phyloP scores from a whole-genome alignment of 352 stramenopile species.

The Plasmopara viticola region DNA sequence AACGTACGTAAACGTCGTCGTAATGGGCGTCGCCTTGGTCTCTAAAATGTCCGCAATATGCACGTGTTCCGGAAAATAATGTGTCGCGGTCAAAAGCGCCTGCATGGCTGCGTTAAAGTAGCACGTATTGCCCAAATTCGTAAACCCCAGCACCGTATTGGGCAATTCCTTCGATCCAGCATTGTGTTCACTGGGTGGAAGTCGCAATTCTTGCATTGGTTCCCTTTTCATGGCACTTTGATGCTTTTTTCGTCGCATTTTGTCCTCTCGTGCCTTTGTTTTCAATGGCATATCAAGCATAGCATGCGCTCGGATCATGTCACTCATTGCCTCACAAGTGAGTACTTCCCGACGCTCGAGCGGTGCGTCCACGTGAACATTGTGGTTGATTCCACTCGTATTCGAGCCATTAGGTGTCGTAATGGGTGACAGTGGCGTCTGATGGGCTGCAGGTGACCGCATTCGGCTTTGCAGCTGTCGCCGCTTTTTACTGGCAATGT shows the following conservation, averaged over 20 bases:
- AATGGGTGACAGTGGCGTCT: constrained; percentile 17
- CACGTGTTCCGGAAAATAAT: constrained; percentile 54
- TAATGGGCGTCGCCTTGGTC: constrained; percentile 83
- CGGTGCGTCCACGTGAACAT: constrained; percentile 10
- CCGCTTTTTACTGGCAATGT: constrained; percentile 45
- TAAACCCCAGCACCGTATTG: constrained; percentile 54
- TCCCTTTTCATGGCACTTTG: constrained; percentile 17
- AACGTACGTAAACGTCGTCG: constrained; percentile 62
- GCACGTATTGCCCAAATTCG: constrained; percentile 92
- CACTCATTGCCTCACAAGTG: constrained; percentile 7
- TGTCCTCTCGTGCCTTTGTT: constrained; percentile 28
- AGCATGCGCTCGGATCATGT: neutral
- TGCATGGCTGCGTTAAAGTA: constrained; percentile 90
- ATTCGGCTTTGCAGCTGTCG: constrained; percentile 27
- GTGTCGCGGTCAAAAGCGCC: constrained; percentile 86
- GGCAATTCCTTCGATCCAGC: constrained; percentile 9
- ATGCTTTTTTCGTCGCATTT: constrained; percentile 17
- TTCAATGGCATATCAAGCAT: constrained; percentile 28
- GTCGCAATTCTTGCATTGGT: constrained; percentile 11
- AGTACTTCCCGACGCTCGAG: constrained; percentile 6
- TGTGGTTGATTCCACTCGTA: constrained; percentile 9
- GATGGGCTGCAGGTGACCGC: neutral
- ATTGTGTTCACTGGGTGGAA: constrained; percentile 1
- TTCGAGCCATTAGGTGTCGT: constrained; percentile 18
- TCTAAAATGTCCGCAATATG: constrained; percentile 43